These are phyloP conservation scores for Curvularia hawaiiensis DNA, from an alignment of 2,329 filamentous ascomycete species.

Conservation along the genomic window DNA sequence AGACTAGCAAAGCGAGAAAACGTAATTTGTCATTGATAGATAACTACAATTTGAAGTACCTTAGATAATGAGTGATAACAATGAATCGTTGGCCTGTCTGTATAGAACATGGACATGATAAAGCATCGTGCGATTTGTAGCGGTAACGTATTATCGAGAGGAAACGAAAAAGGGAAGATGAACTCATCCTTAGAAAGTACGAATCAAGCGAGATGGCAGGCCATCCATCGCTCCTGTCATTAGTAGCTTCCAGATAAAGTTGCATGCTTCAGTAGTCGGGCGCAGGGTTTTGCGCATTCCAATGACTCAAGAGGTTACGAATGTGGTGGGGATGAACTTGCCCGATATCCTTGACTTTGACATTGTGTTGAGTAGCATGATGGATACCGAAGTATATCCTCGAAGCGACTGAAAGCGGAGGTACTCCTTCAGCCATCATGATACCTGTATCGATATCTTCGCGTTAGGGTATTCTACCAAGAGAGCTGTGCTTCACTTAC, in stretches of 20 bases:
- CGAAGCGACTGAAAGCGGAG: slow-evolving; percentile 24
- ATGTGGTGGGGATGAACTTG: slow-evolving; percentile 33
- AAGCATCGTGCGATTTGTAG: background rate
- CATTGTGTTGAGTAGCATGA: slow-evolving; percentile 51
- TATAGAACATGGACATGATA: background rate
- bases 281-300: slow-evolving; percentile 12
- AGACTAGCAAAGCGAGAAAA: background rate
- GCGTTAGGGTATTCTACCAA: background rate
- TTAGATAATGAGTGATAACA: background rate
- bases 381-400: slow-evolving; percentile 39
- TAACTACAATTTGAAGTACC: background rate
- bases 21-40: background rate
- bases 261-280: background rate
- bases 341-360: slow-evolving; percentile 50
- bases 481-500: background rate
- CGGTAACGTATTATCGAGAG: background rate
- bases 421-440: slow-evolving; percentile 4
- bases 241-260: background rate
- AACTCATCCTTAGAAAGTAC: background rate
- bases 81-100: background rate
- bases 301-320: slow-evolving; percentile 14
- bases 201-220: background rate
- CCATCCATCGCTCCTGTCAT: background rate
- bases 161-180: background rate
- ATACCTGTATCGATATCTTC: slow-evolving; percentile 19